phyloP scores from a whole-genome alignment of 129 eudicot genomes.

The Flaveria trinervia region DNA sequence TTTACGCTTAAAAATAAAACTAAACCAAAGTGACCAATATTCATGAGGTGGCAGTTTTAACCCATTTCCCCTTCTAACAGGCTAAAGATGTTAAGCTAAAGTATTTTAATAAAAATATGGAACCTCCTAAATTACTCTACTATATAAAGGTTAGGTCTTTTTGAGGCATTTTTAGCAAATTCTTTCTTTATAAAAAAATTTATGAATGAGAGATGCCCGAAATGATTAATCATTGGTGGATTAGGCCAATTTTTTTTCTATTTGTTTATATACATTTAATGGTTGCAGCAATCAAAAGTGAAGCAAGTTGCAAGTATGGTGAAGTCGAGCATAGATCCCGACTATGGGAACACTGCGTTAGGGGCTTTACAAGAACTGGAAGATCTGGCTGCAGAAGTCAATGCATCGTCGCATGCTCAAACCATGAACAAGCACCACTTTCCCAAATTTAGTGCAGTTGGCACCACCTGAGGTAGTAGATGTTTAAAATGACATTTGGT shows the following conservation, averaged over 20 bases:
- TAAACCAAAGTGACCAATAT: not conserved
- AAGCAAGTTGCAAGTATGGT: slow-evolving; percentile 47
- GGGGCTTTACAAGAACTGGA: slow-evolving; percentile 71
- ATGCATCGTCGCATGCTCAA: slow-evolving; percentile 38
- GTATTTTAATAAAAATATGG: not conserved
- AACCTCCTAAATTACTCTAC: not conserved
- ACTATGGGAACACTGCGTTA: slow-evolving; percentile 42
- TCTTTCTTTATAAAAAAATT: not conserved
- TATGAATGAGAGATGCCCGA: not conserved
- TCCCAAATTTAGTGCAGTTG: slow-evolving; percentile 21
- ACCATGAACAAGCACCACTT: slow-evolving; percentile 18
- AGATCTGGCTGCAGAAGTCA: slow-evolving; percentile 42
- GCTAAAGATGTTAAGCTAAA: not conserved
- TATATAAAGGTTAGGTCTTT: not conserved
- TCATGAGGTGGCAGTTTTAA: not conserved
- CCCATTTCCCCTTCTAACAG: not conserved
- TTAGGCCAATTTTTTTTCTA: not conserved
- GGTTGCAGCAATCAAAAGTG: slow-evolving; percentile 64
- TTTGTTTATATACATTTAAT: slow-evolving; percentile 2
- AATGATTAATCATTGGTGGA: not conserved
- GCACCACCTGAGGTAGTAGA: slow-evolving; percentile 18
- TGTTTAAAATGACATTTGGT: slow-evolving; percentile 16
- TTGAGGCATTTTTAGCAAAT: not conserved
- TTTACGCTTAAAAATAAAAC: no score
- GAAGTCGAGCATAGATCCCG: slow-evolving; percentile 49